A percentile compares a stretch with the other conserved stretches of the same genome.
phyloP scores from a whole-genome alignment of 2,329 filamentous ascomycete species.

The Grosmannia huntii region DNA sequence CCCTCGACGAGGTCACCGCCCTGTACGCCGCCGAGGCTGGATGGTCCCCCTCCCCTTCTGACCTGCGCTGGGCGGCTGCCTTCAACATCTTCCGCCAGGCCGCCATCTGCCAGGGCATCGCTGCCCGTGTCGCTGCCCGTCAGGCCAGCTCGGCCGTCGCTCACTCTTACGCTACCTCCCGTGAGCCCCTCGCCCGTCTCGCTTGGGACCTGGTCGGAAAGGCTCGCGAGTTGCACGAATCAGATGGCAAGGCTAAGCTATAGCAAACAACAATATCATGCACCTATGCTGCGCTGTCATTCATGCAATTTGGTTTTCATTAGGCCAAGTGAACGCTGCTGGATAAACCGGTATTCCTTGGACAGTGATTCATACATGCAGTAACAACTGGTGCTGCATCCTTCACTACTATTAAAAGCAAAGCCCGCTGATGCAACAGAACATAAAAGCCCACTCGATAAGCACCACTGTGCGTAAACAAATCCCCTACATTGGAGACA shows the following conservation, averaged over 20 bases:
- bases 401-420: not conserved
- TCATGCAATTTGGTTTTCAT: not conserved
- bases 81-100: conserved; percentile 50
- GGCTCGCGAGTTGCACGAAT: conserved; percentile 12
- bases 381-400: not conserved
- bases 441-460: not conserved
- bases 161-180: conserved; percentile 53
- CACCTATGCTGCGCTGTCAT: not conserved
- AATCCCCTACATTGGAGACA: not conserved
- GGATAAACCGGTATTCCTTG: not conserved
- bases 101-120: conserved; percentile 74
- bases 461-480: not conserved
- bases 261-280: not conserved
- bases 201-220: conserved; percentile 62
- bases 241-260: conserved; percentile 8
- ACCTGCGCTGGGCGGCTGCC: conserved; percentile 48
- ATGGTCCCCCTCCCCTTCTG: conserved; percentile 38
- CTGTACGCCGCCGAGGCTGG: conserved; percentile 32
- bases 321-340: not conserved
- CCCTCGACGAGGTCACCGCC: conserved; percentile 18
- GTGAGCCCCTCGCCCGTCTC: conserved; percentile 60
- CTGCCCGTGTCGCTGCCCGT: conserved; percentile 67
- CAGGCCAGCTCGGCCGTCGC: conserved; percentile 87
- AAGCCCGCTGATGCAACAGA: not conserved
- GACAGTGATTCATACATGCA: not conserved